Evolutionary conservation across 2,329 filamentous ascomycete species (phyloP), one percentile per base, ranked within the genome.

Genomic region (Podosphaera xanthii): DNA sequence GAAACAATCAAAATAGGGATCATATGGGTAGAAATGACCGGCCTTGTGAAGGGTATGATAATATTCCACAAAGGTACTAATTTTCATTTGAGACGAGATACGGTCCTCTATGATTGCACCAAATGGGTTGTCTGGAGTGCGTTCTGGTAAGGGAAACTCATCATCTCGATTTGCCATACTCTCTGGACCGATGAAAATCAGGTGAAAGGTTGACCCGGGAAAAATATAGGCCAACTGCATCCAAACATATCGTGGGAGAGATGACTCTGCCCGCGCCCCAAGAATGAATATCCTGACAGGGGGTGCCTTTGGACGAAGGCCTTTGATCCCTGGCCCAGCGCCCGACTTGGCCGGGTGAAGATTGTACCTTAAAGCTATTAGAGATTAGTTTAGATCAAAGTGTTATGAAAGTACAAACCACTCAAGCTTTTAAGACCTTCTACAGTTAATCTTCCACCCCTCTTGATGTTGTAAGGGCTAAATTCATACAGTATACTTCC

Each of bases 1-100:
- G 69, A 98, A 95, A 71, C 87, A 92, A 75, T 98, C 92, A 71
- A 98, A 95, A 74, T 98, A 98, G 0, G 92, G 92, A 69, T 98
- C 92, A 69, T 94, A 96, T 0, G 94, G 92, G 60, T 86, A 82
- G 73, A 97, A 98, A 69, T 90, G 80, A 55, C 88, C 85, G 0
- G 91, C 86, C 69, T 89, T 82, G 73, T 98, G 91, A 65, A 98
- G 80, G 2, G 87, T 97, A 72, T 98, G 91, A 74, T 94, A 98
- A 74, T 98, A 96, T 66, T 98, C 92, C 58, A 97, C 91, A 67
- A 90, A 95, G 0, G 94, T 98, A 70, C 85, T 92, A 68, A 98
- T 94, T 75, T 98, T 98, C 81, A 97, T 82, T 64, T 85, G 84
- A 59, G 85, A 82, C 69, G 85, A 87, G 7, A 98, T 78, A 58